Base-by-base conservation (phyloP, 2,329 filamentous ascomycete genomes). In the Pyrenophora graminea region DNA sequence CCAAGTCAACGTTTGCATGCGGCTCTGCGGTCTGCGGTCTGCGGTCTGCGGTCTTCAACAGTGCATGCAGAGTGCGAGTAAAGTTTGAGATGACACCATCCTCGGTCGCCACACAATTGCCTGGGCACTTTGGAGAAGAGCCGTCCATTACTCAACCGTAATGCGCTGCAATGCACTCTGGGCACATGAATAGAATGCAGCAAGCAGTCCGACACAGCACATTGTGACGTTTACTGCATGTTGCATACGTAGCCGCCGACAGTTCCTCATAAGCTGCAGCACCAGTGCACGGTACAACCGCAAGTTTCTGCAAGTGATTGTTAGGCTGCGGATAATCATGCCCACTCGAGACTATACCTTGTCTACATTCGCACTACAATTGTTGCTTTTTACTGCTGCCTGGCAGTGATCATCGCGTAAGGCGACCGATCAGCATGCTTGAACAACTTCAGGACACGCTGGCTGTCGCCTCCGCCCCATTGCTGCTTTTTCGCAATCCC, bases 191-290 rank as follows among this genome's bases (percentile, higher is more conserved):
- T 38, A 44, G 40, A 39, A 34, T 45, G 44, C 52, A 55, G 54
- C 39, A 47, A 36, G n/a, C 21, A 12, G 31, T 30, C 39, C 38
- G 45, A 31, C 21, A 53, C 57, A 59, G 45, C 58, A 48, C 60
- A 62, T 56, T 64, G 63, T 66, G 63, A 66, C 48, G 21, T 48
- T 37, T 23, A 45, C 50, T 55, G 61, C 61, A 63, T 61, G 30
- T 27, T 50, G 56, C 62, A 52, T 63, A 62, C 56, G 52, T 64
- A 66, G 51, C 59, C 63, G 63, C 63, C 44, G 55, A 51, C 48
- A 53, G 39, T 38, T 51, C 36, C 38, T 53, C 32, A 38, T 49
- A 44, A 48, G 56, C 56, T 64, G 62, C 62, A 63, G 53, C 41
- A 33, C 30, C 38, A 39, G 38, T 39, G 41, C 53, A 49, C 42